Evolutionary conservation across 108 stramenopile species (phyloP).

Genomic region (Skeletonema tropicum): DNA sequence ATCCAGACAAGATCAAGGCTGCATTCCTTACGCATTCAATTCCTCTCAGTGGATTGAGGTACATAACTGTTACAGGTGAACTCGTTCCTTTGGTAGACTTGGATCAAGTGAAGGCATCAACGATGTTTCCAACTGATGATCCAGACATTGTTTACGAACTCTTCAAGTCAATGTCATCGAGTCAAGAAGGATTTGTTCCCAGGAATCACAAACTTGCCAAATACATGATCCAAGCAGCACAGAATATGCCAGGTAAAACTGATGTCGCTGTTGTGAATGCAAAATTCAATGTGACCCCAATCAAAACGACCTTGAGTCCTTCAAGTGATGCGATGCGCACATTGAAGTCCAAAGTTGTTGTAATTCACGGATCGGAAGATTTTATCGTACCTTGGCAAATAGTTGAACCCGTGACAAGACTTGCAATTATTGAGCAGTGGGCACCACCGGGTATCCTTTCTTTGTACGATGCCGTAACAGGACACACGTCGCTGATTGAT

Average conservation of each 20-base stretch:
- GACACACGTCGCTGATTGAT: slow-evolving; percentile 22
- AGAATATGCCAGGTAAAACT: slow-evolving; percentile 15
- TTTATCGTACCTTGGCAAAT: slow-evolving; percentile 10
- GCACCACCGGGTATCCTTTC: slow-evolving; percentile 20
- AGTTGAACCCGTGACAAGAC: slow-evolving; percentile 24
- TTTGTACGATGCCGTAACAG: slow-evolving; percentile 25
- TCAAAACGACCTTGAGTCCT: slow-evolving; percentile 18
- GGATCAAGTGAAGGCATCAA: not conserved
- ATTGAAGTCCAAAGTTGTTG: slow-evolving; percentile 32
- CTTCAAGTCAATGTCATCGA: slow-evolving; percentile 21
- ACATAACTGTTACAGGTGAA: not conserved
- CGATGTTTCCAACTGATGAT: not conserved
- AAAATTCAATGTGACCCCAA: slow-evolving; percentile 35
- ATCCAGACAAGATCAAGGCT: slow-evolving; percentile 25
- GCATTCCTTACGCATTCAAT: slow-evolving; percentile 41
- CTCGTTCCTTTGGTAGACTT: not conserved
- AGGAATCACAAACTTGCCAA: slow-evolving; percentile 9
- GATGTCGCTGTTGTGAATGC: slow-evolving; percentile 21
- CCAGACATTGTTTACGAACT: slow-evolving; percentile 21
- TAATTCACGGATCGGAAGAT: slow-evolving; percentile 30
- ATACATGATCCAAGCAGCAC: slow-evolving; percentile 16
- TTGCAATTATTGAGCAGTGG: slow-evolving; percentile 31
- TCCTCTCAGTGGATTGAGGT: slow-evolving; percentile 15
- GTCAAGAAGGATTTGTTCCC: slow-evolving; percentile 14
- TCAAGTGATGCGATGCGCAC: slow-evolving; percentile 10